These are phyloP conservation scores for Salix purpurea DNA, from an alignment of 345 rosid genomes.

Conservation along the genomic window DNA sequence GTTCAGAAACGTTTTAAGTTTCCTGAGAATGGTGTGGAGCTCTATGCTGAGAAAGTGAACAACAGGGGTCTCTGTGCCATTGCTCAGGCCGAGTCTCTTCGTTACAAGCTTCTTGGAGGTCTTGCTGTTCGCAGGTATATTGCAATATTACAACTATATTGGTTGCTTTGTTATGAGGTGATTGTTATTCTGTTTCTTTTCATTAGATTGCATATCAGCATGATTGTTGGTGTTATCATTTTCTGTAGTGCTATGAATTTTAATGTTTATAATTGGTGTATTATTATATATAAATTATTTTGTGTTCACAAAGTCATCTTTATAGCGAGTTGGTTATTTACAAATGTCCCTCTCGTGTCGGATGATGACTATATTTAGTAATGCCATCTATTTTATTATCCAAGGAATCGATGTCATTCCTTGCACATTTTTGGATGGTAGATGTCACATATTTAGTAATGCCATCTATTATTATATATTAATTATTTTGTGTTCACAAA, in stretches of 20 bases:
- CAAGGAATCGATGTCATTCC: neutral
- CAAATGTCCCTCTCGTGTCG: neutral
- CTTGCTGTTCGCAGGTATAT: constrained; percentile 32
- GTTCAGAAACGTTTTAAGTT: constrained; percentile 35
- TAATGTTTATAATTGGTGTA: neutral
- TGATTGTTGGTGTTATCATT: neutral
- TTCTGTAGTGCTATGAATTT: neutral
- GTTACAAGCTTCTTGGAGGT: constrained; percentile 39
- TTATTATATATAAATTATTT: neutral
- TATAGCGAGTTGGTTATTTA: constrained; percentile 28
- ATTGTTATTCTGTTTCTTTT: neutral
- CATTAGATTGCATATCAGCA: neutral
- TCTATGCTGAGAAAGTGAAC: constrained; percentile 34
- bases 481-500: neutral
- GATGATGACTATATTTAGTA: neutral
- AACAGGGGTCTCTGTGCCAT: constrained; percentile 35
- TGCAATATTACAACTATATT: neutral
- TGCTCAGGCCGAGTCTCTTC: constrained; percentile 37
- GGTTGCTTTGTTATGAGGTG: neutral
- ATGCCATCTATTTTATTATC: neutral
- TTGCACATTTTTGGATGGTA: neutral
- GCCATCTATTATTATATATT: neutral
- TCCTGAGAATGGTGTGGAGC: constrained; percentile 32
- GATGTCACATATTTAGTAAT: neutral
- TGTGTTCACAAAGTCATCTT: constrained; percentile 25